Evolutionary conservation across 164 flowering plant species (phyloP), one percentile per base, ranked within the genome.

Genomic region (Protea cynaroides): DNA sequence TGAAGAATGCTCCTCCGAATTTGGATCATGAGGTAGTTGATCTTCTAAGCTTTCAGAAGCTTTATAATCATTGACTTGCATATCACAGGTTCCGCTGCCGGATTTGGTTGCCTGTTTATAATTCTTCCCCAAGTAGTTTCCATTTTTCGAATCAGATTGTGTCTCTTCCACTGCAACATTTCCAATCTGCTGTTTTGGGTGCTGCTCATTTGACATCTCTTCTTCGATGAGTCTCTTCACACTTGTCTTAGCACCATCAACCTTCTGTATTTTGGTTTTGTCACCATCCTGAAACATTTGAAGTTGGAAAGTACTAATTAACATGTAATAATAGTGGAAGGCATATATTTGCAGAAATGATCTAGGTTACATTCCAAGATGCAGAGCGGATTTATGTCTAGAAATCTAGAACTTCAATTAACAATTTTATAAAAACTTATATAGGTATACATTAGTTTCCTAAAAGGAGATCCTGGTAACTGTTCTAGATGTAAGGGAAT

Each of bases 181-280:
- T 24, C 57, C 59, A 22, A n/a, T 43, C 74, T 74, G 76, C 58
- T 79, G 75, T 71, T 65, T 74, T 38, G 71, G 34, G 29, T 68
- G 71, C 64, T 72, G 72, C 63, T 83, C 84, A 54, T 57, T 65
- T 40, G 75, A 69, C 87, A 90, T 81, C 67, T 90, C 95, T 75
- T 85, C 87, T 69, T 89, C 92, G 67, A 89, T 87, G 40, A 90
- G 90, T 65, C 75, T 79, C 76, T 90, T 90, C 57, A 89, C 84
- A 69, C 95, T 90, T 64, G 85, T 83, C 71, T 78, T 83, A 50
- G 58, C 61, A 63, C 53, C 46, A 58, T 67, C 80, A 64, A 69
- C 43, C 51, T 54, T 61, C 40, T 49, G 62, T 19, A n/a, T 57
- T 49, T 38, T 75, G 62, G 76, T 29, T 29, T 29, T 77, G 47